phyloP scores from a whole-genome alignment of 371 early-diverging fungal genomes.

The Gilbertella persicaria region DNA sequence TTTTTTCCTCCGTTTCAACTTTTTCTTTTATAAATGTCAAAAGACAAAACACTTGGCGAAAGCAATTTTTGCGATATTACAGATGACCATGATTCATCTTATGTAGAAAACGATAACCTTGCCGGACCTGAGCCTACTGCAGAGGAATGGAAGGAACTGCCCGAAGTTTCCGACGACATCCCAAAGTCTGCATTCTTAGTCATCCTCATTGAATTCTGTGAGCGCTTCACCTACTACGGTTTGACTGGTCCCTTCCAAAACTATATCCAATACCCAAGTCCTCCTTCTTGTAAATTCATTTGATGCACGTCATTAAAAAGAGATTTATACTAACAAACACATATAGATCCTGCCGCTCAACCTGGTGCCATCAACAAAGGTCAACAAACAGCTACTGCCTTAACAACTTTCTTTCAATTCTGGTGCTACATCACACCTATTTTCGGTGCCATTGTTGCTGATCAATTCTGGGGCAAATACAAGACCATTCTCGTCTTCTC shows the following conservation, averaged over 20 bases:
- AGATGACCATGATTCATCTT: background rate
- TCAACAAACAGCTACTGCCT: slow-evolving; percentile 62
- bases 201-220: slow-evolving; percentile 72
- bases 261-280: slow-evolving; percentile 60
- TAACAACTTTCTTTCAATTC: slow-evolving; percentile 79
- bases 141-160: slow-evolving; percentile 47
- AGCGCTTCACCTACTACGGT: slow-evolving; percentile 76
- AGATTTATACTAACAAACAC: background rate
- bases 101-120: background rate
- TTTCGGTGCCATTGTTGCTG: slow-evolving; percentile 81
- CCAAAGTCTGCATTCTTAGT: slow-evolving; percentile 61
- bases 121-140: slow-evolving; percentile 39
- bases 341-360: slow-evolving; percentile 41
- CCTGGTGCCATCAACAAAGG: slow-evolving; percentile 53
- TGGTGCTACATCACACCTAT: slow-evolving; percentile 82
- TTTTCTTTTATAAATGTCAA: background rate
- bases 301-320: background rate
- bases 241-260: slow-evolving; percentile 65
- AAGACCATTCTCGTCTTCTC: slow-evolving; percentile 78
- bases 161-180: slow-evolving; percentile 49
- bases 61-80: background rate
- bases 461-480: slow-evolving; percentile 84
- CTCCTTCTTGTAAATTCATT: slow-evolving; percentile 32
- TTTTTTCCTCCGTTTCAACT: background rate
- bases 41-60: background rate